Evolutionary conservation across 108 stramenopile genomes (phyloP), one percentile per base, ranked within the genome.

Genomic region (Cyclotella atomus): DNA sequence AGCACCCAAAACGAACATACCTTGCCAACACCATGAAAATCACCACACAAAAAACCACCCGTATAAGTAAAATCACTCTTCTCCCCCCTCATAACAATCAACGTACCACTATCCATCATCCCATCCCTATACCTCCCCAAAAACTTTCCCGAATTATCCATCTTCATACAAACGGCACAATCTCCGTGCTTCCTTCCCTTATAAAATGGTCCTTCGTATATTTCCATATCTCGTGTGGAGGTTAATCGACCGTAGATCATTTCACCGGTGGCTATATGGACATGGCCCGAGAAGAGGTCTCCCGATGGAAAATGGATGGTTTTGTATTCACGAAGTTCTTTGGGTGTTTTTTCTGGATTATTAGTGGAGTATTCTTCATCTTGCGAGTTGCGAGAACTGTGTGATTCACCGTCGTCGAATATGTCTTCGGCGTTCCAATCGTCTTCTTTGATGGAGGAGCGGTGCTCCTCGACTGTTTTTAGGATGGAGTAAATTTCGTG

Each of bases 201-300:
- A 0, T 9, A 25, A 41, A 83, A 83, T 3, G 71, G 66, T n/a
- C 82, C 82, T 52, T 83, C 82, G 28, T 83, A 83, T 9, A 73
- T 54, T 38, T 82, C 81, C 73, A 76, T 76, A 17, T 74, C 63
- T n/a, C 65, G 21, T 0, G 70, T 59, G 30, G 46, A 72, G 1
- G 75, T 71, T 52, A 69, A 56, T 0, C 71, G 54, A 5, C 81
- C 81, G 41, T 65, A 72, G 23, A 82, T 46, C 49, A 71, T 63
- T 29, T 71, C 70, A 0, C 69, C 47, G 19, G 70, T 77, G 16
- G 27, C 45, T 8, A 52, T 54, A 43, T 82, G 38, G 30, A 82
- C 62, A 41, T 63, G 56, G 2, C 81, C 81, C 16, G 75, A 72
- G 71, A 82, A 82, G n/a, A 76, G 34, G 30, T 76, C 81, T 6